Base-by-base conservation (phyloP, 305 asterid genomes). In the Fraxinus greggii region DNA sequence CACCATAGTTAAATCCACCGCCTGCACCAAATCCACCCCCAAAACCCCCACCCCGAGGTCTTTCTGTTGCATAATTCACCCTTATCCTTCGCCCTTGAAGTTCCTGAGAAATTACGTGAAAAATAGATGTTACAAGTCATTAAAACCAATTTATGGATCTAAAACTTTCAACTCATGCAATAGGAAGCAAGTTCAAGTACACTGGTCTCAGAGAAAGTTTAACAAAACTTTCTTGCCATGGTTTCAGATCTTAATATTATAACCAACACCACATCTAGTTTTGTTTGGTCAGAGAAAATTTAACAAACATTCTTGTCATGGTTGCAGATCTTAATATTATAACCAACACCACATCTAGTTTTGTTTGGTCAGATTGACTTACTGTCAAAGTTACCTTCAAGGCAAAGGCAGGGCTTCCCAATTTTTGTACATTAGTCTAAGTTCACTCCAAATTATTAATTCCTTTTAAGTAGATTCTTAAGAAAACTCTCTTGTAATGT, bases 21-120 rank as follows among this genome's bases (percentile, higher is more conserved):
- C 91, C 89, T 17, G 83, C 81, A 51, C 88, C 88, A 72, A 45
- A 75, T 7, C 90, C 90, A 33, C 86, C 86, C 2, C 89, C 91
- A 81, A 80, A 87, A 33, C 91, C 88, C 26, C 89, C 92, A 48
- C 80, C 83, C 61, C 93, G 94, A 76, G 93, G 85, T 86, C 26
- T 93, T 38, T 94, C 99, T 23, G 92, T 90, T 17, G 99, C 99
- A 84, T 85, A 86, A 76, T 92, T 95, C 88, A 92, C 99, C 88
- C 92, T 91, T 78, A 95, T 72, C 48, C 77, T 87, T 61, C 99
- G 89, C 38, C 99, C 98, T 48, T 94, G 96, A 48, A 95, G 92
- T 61, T 93, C 99, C 99, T 95, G 86, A 77, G 59, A 82, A 83
- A 54, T 54, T 15, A 31, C 26, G 9, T 15, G 2, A 73, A 82